These are phyloP conservation scores for Geosmithia morbida DNA, from an alignment of 2,329 filamentous ascomycete genomes.

Conservation along the genomic window DNA sequence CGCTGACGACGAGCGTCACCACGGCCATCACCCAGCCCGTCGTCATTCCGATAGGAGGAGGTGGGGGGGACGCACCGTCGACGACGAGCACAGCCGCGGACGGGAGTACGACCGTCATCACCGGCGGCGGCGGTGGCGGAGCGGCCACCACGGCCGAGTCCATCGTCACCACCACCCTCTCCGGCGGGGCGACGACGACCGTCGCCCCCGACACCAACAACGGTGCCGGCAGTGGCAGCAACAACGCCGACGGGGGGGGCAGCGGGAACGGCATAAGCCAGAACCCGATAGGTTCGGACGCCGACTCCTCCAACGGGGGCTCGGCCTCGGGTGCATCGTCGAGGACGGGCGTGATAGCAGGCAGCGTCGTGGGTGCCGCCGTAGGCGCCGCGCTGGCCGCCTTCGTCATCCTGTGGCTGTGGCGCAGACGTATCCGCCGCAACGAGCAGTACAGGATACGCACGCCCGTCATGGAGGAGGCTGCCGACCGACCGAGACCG, in stretches of 20 bases:
- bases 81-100: too few species aligned
- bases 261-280: too few species aligned
- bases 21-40: too few species aligned
- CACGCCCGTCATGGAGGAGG: slow-evolving; percentile 10
- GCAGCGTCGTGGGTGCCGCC: slow-evolving; percentile 30
- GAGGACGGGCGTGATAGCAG: slow-evolving; percentile 20
- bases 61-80: too few species aligned
- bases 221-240: neutral
- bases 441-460: slow-evolving; percentile 8
- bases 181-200: neutral
- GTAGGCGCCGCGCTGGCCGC: slow-evolving; percentile 21
- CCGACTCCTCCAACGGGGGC: neutral
- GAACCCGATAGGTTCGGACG: too few species aligned
- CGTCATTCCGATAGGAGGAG: too few species aligned
- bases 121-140: too few species aligned
- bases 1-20: too few species aligned
- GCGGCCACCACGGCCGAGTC: neutral
- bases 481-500: neutral
- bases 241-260: neutral
- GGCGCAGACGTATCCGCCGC: slow-evolving; percentile 23
- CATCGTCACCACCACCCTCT: neutral
- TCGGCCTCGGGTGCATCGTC: neutral
- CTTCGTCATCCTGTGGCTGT: slow-evolving; percentile 28
- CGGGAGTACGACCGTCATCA: too few species aligned
- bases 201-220: neutral